Evolutionary conservation across 257 asterid genomes (phyloP).

Genomic region (Solanum virginianum): DNA sequence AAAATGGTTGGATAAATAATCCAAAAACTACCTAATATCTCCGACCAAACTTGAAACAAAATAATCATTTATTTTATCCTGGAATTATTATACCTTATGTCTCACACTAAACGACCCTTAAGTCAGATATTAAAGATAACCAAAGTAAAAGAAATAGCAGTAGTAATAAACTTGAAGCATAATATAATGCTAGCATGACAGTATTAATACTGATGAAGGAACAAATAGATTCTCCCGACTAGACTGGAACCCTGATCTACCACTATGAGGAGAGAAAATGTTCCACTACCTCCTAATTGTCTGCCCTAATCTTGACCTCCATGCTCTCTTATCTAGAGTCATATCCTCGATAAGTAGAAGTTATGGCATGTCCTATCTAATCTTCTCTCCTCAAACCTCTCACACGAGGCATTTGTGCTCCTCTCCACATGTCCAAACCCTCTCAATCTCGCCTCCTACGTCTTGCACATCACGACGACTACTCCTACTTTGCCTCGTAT

Average conservation of each 20-base stretch:
- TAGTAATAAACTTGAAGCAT: neutral
- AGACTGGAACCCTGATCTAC: neutral
- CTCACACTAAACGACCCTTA: too few species aligned
- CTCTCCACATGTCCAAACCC: neutral
- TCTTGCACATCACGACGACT: neutral
- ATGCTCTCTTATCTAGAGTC: neutral
- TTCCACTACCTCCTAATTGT: neutral
- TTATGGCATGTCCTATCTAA: neutral
- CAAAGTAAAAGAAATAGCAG: neutral
- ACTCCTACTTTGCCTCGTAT: neutral
- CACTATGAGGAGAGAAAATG: neutral
- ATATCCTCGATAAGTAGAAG: neutral
- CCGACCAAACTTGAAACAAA: too few species aligned
- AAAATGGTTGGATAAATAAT: too few species aligned
- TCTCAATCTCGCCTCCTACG: neutral
- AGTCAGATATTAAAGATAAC: neutral
- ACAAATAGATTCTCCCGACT: neutral
- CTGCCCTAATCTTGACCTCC: neutral
- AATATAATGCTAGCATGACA: too few species aligned
- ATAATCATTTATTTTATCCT: too few species aligned
- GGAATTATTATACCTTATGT: too few species aligned
- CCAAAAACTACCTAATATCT: too few species aligned
- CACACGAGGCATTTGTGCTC: neutral
- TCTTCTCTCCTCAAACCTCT: neutral
- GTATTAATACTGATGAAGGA: neutral